Evolutionary conservation across 2,329 filamentous ascomycete species (phyloP).

Genomic region (Colletotrichum gloeosporioides): DNA sequence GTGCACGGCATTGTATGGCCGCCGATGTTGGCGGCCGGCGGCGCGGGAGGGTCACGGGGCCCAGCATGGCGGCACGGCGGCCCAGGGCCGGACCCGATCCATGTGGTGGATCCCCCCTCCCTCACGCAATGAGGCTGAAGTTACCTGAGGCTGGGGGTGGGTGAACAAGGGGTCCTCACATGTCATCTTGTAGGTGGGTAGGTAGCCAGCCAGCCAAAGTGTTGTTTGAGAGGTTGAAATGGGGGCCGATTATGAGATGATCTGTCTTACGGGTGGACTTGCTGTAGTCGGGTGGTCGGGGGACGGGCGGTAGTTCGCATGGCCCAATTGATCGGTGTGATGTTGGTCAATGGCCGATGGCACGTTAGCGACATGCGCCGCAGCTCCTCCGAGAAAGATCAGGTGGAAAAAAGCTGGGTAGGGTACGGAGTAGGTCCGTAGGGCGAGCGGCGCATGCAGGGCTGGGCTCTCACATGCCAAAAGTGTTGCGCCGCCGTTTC

Average conservation of each 20-base stretch:
- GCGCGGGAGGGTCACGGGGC: constrained; percentile 9
- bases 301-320: not conserved
- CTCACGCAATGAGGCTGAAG: not conserved
- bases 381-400: not conserved
- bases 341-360: not conserved
- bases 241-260: not conserved
- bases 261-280: not conserved
- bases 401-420: not conserved
- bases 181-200: not conserved
- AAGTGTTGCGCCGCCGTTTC: not conserved
- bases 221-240: not conserved
- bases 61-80: not conserved
- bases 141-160: not conserved
- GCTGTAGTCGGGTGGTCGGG: not conserved
- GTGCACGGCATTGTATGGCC: not conserved
- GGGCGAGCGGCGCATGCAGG: not conserved
- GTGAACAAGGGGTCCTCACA: not conserved
- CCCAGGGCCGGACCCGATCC: not conserved
- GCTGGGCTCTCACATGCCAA: constrained; percentile 15
- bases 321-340: not conserved
- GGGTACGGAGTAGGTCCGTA: not conserved
- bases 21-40: not conserved
- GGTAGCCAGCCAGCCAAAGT: not conserved
- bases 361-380: not conserved
- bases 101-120: not conserved